Conservation (phyloP, 768 basidiomycete genomes). For the Naematelia encephala region DNA sequence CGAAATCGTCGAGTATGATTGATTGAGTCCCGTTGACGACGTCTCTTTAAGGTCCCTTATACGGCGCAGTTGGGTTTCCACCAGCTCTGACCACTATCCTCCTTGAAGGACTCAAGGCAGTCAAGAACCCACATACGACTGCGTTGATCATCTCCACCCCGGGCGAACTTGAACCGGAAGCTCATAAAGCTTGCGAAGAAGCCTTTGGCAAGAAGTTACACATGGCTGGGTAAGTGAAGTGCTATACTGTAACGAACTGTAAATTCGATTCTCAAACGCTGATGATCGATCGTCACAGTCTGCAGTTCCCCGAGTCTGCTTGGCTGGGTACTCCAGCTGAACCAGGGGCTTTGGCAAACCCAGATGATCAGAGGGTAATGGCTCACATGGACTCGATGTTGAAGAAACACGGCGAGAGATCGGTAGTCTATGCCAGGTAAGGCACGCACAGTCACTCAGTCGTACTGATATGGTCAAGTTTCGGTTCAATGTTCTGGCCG, state of each 20-base stretch:
- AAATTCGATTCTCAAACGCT: not conserved
- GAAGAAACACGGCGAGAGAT: slow-evolving; percentile 19
- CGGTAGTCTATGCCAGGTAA: slow-evolving; percentile 27
- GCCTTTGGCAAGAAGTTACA: slow-evolving; percentile 16
- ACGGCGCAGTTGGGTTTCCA: slow-evolving; percentile 8
- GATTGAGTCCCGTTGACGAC: not conserved
- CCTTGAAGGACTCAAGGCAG: slow-evolving; percentile 1
- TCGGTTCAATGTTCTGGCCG: slow-evolving; percentile 31
- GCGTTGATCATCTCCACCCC: slow-evolving; percentile 15
- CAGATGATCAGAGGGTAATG: slow-evolving; percentile 19
- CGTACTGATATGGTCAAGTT: slow-evolving; percentile 11
- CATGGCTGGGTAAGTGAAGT: slow-evolving; percentile 25
- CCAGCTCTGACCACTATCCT: not conserved
- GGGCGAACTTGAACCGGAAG: slow-evolving; percentile 19
- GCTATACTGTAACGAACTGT: too few relatives aligned
- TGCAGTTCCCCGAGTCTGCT: slow-evolving; percentile 21
- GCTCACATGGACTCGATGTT: slow-evolving; percentile 27
- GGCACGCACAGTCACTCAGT: not conserved
- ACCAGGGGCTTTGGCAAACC: not conserved
- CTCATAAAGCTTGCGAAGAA: slow-evolving; percentile 8
- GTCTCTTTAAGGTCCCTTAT: slow-evolving; percentile 16
- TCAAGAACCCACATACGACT: slow-evolving; percentile 3
- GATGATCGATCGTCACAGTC: not conserved
- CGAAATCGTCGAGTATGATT: not conserved
- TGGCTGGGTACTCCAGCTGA: slow-evolving; percentile 19